Evolutionary conservation across 2,329 filamentous ascomycete species (phyloP), one percentile per base, ranked within the genome.

Genomic region (Colletotrichum musicola): DNA sequence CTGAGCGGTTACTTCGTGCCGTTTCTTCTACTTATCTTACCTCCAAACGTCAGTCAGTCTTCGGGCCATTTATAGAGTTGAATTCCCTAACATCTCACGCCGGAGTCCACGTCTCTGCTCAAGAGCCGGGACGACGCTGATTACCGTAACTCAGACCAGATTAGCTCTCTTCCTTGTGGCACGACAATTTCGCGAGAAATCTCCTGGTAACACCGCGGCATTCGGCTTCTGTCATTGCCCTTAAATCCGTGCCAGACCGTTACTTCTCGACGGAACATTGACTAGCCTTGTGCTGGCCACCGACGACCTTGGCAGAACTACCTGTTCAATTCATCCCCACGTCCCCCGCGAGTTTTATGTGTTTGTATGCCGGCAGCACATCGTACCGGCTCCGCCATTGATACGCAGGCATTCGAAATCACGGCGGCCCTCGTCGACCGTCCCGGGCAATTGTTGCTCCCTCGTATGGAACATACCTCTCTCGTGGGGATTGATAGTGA

Each of bases 151-250:
- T 22, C 30, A 7, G 38, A 49, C 40, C 54, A 64, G 54, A 44
- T 44, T 18, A 25, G 22, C 42, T 44, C n/a, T 25, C 58, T 44
- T 44, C 22, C 44, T 10, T 30, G 61, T 58, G 54, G 30, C 38
- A 59, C 47, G 22, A 44, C 54, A 18, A 53, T 44, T 35, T 50
- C 27, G 40, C 46, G 7, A 63, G 60, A 47, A 64, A 51, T 51
- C 38, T 27, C 38, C 18, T 47, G 35, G 49, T 64, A 22, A 44
- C 30, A 68, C 40, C 47, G 55, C 60, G 49, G 61, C 42, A 49
- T 54, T 59, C 61, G 53, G 47, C 61, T 53, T 57, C 61, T 35
- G 18, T 38, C 53, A 47, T 18, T 25, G 30, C 5, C 30, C 46
- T 42, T 42, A 18, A 25, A 14, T 20, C 44, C 35, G 16, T 44